phyloP scores from a whole-genome alignment of 495 filamentous ascomycete species.

The Cryomyces minteri region DNA sequence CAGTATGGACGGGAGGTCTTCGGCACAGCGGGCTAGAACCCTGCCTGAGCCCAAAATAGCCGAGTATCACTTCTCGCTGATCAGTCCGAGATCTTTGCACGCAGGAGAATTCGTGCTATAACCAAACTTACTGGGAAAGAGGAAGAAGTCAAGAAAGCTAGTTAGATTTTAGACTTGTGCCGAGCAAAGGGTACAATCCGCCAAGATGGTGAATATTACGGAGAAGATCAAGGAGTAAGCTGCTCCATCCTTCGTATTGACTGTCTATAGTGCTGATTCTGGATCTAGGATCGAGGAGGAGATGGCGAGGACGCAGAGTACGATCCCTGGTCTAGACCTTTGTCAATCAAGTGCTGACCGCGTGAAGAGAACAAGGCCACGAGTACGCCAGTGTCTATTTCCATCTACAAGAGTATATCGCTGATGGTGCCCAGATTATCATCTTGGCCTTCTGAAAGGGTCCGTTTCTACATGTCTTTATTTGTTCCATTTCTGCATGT shows the following conservation, averaged over 20 bases:
- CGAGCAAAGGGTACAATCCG: constrained; percentile 8
- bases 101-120: too few relatives aligned
- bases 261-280: neutral
- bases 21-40: too few relatives aligned
- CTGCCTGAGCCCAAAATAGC: too few relatives aligned
- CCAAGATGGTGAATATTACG: constrained; percentile 96
- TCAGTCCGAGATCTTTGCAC: too few relatives aligned
- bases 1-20: too few relatives aligned
- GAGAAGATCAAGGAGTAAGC: constrained; percentile 98
- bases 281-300: constrained; percentile 89
- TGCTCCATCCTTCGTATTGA: neutral
- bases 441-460: constrained; percentile 96
- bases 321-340: constrained; percentile 5
- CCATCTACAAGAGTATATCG: neutral
- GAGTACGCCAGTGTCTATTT: constrained; percentile 33
- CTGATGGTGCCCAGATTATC: constrained; percentile 56
- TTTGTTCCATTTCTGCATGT: neutral
- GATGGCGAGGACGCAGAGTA: constrained; percentile 97
- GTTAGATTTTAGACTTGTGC: too few relatives aligned
- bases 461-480: constrained; percentile 13
- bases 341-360: constrained; percentile 10
- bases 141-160: too few relatives aligned
- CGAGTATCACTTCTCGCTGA: too few relatives aligned
- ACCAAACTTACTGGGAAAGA: too few relatives aligned
- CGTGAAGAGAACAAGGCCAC: constrained; percentile 92